phyloP scores from a whole-genome alignment of 164 flowering plant species.

The Magnolia changhungtana region DNA sequence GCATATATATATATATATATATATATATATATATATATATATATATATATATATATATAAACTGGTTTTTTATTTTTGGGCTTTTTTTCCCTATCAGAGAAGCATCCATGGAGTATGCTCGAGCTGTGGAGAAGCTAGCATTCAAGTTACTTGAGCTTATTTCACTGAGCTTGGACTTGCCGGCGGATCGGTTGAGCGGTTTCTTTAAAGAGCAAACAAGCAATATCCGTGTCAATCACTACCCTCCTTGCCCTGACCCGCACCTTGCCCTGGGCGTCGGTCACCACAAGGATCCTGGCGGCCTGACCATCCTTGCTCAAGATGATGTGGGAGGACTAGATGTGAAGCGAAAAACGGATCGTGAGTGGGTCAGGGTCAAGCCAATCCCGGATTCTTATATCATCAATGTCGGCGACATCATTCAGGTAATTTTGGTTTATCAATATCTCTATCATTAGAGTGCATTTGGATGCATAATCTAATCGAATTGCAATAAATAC shows the following conservation, averaged over 20 bases:
- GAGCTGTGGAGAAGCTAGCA: conserved; percentile 34
- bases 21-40: too few species aligned
- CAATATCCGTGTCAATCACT: conserved; percentile 36
- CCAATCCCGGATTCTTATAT: conserved; percentile 24
- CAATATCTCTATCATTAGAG: background rate
- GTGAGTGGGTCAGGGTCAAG: conserved; percentile 22
- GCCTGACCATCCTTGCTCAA: conserved; percentile 20
- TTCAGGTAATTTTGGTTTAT: conserved; percentile 18
- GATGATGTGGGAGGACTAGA: conserved; percentile 26
- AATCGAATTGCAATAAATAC: background rate
- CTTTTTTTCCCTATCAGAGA: conserved; percentile 16
- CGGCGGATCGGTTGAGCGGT: conserved; percentile 18
- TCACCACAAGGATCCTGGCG: conserved; percentile 26
- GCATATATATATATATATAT: too few species aligned
- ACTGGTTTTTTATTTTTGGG: background rate
- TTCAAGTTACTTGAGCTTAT: conserved; percentile 35
- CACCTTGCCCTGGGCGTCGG: conserved; percentile 30
- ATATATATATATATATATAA: too few species aligned
- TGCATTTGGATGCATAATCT: background rate
- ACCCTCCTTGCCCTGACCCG: conserved; percentile 44
- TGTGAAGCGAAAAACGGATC: conserved; percentile 14
- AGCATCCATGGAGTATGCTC: conserved; percentile 30
- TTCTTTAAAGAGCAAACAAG: conserved; percentile 38
- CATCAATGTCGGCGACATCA: conserved; percentile 25
- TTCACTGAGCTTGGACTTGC: conserved; percentile 38